Conservation (phyloP, 2,329 filamentous ascomycete species). For the Trichoderma breve region DNA sequence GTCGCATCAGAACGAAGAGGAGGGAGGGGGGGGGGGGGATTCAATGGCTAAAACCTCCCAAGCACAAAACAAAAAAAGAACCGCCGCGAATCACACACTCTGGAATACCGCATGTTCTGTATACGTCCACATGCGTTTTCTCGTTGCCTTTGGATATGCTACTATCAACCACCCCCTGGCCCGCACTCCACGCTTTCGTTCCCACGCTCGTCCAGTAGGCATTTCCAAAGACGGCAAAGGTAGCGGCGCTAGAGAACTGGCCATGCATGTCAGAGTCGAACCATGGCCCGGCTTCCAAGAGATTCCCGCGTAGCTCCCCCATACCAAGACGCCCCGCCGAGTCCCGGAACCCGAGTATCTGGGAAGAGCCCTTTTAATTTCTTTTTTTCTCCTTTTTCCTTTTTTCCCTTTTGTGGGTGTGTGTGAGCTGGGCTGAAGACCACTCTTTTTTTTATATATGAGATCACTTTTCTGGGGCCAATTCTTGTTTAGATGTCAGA, state of each 20-base stretch:
- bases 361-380: not conserved
- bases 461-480: not conserved
- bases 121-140: not conserved
- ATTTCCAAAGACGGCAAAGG: not conserved
- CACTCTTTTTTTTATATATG: too few species aligned
- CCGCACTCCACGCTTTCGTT: not conserved
- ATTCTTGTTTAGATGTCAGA: not conserved
- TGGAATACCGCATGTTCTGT: too few species aligned
- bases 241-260: constrained; percentile 11
- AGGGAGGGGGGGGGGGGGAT: too few species aligned
- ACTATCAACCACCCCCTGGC: not conserved
- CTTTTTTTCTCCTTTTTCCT: not conserved
- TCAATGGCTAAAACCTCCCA: not conserved
- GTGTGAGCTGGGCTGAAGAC: not conserved
- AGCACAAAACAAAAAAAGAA: not conserved
- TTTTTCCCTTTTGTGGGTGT: not conserved
- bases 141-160: not conserved
- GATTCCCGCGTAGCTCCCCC: constrained; percentile 2
- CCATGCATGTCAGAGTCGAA: constrained; percentile 16
- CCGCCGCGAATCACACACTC: not conserved
- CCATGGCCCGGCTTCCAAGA: not conserved
- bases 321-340: constrained; percentile 5
- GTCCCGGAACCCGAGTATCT: constrained; percentile 13
- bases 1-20: not conserved
- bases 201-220: not conserved